Evolutionary conservation across 805 yeast genomes (phyloP).

Genomic region (Diddensiella santjacobensis): DNA sequence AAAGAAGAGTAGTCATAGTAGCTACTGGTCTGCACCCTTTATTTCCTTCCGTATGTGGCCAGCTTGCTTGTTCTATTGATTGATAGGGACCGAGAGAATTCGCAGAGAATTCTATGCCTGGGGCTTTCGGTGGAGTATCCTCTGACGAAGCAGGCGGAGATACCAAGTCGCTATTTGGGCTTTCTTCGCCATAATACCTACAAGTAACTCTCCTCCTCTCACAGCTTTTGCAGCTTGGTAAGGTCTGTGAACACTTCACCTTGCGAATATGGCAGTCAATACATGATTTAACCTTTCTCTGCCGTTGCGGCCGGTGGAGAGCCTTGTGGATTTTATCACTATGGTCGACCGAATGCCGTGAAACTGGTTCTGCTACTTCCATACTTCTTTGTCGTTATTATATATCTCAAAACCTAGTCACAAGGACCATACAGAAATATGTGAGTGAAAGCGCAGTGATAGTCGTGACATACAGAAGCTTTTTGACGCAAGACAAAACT

Average conservation of each 20-base stretch:
- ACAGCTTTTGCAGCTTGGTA: constrained; percentile 6
- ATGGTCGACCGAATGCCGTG: too few species aligned
- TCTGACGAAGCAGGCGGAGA: constrained; percentile 1
- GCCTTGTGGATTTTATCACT: neutral
- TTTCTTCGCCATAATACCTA: constrained; percentile 2
- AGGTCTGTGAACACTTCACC: constrained; percentile 9
- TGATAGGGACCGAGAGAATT: constrained; percentile 7
- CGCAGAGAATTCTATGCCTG: constrained; percentile 5
- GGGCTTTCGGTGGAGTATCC: neutral
- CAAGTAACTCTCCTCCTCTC: neutral
- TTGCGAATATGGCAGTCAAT: constrained; percentile 8
- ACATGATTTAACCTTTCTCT: constrained; percentile 5
- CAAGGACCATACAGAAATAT: too few species aligned
- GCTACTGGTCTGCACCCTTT: constrained; percentile 7
- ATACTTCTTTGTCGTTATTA: too few species aligned
- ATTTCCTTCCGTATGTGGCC: constrained; percentile 5
- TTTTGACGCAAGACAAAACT: too few species aligned
- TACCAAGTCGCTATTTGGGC: neutral
- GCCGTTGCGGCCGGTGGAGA: neutral
- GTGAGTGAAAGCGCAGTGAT: too few species aligned
- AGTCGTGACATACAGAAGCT: too few species aligned
- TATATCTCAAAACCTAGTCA: too few species aligned
- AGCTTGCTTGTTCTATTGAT: constrained; percentile 6
- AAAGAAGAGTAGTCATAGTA: constrained; percentile 6
- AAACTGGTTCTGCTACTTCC: too few species aligned